These are phyloP conservation scores for Avena atlantica DNA, from an alignment of 176 grass and related monocot species.

Conservation along the genomic window DNA sequence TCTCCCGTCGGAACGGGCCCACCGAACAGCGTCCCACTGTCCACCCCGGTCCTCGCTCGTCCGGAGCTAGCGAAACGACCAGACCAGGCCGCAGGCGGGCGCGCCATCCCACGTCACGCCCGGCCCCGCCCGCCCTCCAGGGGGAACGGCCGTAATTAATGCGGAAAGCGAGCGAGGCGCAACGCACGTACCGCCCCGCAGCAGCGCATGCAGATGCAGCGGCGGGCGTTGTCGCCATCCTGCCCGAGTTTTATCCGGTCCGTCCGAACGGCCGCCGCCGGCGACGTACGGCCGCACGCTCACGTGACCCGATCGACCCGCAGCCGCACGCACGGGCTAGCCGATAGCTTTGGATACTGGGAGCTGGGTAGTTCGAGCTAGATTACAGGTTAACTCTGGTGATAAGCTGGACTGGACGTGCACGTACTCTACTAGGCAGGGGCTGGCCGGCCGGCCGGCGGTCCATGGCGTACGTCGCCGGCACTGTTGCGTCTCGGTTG, in stretches of 20 bases:
- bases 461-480: not conserved
- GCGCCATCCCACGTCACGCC: not conserved
- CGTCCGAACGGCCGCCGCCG: not conserved
- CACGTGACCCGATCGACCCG: too few species aligned
- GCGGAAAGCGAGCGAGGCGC: not conserved
- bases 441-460: not conserved
- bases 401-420: too few species aligned
- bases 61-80: not conserved
- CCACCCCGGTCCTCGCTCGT: too few species aligned
- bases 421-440: not conserved
- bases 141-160: not conserved
- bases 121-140: not conserved
- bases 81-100: not conserved
- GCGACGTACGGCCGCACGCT: too few species aligned
- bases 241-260: not conserved
- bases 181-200: too few species aligned
- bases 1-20: too few species aligned
- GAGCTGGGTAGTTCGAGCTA: too few species aligned
- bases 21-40: too few species aligned
- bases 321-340: too few species aligned
- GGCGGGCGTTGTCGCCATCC: not conserved
- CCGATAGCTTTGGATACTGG: too few species aligned
- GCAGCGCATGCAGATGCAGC: not conserved
- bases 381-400: too few species aligned
- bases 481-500: constrained; percentile 7